phyloP scores from a whole-genome alignment of 2,329 filamentous ascomycete genomes.

The Phialophora tarda region DNA sequence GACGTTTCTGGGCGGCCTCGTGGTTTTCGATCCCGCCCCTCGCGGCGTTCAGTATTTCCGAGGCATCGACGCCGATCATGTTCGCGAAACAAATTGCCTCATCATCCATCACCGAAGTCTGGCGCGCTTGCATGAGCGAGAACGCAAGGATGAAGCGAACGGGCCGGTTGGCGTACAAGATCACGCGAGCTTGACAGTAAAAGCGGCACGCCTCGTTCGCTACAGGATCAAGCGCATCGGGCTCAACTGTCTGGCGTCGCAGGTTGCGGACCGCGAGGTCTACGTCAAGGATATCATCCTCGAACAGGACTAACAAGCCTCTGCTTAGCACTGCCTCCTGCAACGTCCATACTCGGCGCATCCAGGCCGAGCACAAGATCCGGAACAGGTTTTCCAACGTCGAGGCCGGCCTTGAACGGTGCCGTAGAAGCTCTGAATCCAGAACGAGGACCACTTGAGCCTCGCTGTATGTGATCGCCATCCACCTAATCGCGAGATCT shows the following conservation, averaged over 20 bases:
- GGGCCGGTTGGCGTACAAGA: background rate
- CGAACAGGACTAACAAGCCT: background rate
- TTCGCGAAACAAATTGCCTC: background rate
- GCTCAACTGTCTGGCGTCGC: background rate
- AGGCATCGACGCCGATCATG: background rate
- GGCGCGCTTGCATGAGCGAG: background rate
- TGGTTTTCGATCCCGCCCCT: background rate
- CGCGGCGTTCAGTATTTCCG: background rate
- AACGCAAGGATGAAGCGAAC: background rate
- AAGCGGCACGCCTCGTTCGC: background rate
- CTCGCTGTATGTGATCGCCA: background rate
- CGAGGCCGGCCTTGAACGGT: background rate
- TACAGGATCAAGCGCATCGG: background rate
- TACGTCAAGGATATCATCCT: background rate
- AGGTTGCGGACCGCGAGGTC: background rate
- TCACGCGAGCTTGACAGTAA: background rate
- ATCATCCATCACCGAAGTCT: constrained; percentile 1
- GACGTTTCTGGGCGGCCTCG: background rate
- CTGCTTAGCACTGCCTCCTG: background rate
- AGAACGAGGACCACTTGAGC: background rate
- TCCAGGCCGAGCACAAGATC: background rate
- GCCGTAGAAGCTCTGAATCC: background rate
- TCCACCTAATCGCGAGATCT: background rate
- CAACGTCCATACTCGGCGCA: constrained; percentile 1
- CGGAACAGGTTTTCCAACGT: background rate